phyloP scores from a whole-genome alignment of 805 yeast species.

The Nakazawaea ishiwadae region DNA sequence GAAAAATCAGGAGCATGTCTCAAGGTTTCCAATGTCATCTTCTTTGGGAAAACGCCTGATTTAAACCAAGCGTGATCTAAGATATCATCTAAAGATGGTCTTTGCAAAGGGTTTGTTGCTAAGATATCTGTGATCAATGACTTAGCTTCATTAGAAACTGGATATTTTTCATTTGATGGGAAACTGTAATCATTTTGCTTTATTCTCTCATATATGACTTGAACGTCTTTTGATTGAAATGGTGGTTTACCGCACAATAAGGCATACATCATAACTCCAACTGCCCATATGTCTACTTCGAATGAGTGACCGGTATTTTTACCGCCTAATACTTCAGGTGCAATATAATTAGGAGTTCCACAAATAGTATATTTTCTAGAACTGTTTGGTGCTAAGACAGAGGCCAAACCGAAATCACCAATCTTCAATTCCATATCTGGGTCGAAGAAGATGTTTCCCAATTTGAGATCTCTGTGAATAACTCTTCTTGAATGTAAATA shows the following conservation, averaged over 20 bases:
- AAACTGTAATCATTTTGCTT: conserved; percentile 75
- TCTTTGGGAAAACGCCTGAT: conserved; percentile 71
- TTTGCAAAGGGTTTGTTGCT: conserved; percentile 68
- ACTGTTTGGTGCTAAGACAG: conserved; percentile 67
- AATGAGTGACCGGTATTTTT: conserved; percentile 85
- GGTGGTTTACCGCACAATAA: conserved; percentile 94
- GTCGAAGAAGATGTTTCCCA: conserved; percentile 94
- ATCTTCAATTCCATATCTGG: conserved; percentile 90
- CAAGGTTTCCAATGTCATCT: conserved; percentile 58
- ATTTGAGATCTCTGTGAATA: conserved; percentile 91
- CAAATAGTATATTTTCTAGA: conserved; percentile 91
- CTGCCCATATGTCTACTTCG: conserved; percentile 97
- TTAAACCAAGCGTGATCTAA: conserved; percentile 83
- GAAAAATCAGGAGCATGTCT: conserved; percentile 55
- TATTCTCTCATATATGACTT: conserved; percentile 87
- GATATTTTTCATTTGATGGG: conserved; percentile 58
- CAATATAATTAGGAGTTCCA: conserved; percentile 98
- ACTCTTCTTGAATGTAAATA: conserved; percentile 90
- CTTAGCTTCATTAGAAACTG: conserved; percentile 67
- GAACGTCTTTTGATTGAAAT: conserved; percentile 93
- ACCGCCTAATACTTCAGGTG: conserved; percentile 94
- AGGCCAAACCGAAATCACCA: conserved; percentile 98
- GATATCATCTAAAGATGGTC: conserved; percentile 80
- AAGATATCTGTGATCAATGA: conserved; percentile 68
- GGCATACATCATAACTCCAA: conserved; percentile 95